Base-by-base conservation (phyloP, 768 basidiomycete species). In the Tulasnella sp. region DNA sequence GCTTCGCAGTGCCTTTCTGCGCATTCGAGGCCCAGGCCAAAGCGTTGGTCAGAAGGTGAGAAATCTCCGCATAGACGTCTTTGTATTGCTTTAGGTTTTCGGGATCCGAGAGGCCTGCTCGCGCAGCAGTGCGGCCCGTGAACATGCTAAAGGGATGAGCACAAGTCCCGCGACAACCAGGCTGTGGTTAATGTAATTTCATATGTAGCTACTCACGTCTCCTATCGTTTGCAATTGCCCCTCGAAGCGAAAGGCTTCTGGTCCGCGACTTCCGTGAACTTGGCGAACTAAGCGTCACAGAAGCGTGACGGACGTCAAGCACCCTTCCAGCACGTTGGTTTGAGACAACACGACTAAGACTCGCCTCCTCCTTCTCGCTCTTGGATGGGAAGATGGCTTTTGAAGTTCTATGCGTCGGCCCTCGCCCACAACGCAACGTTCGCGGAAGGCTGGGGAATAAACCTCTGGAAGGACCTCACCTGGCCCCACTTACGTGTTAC, bases 311-410 rank as follows among this genome's bases (percentile, higher is more conserved):
- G 73, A 75, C 3, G 73, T 37, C 73, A 75, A 12, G 22, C 16
- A 75, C 44, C 4, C 34, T 31, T 37, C 34, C 6, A 5, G 16
- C 64, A 69, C 31, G 60, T 46, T 74, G 31, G n/a, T 28, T 24
- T 11, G 73, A 5, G 22, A 75, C 37, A 41, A 16, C 41, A 18
- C 37, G 24, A 37, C 22, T 5, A 41, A 75, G 14, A 83, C 87
- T 37, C 72, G 90, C 92, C 85, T 91, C 90, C 5, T 88, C 88
- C 24, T 86, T 88, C 83, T 93, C 92, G 82, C 91, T 91, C 69
- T 88, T 87, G 77, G 91, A 91, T 34, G 89, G 86, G 83, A 91
- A 91, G 20, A 92, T 86, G 18, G 85, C 90, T 86, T 20, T 87
- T 85, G 64, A 92, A 83, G 58, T 88, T 88, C 7, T 87, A 84